Conservation (phyloP, 345 rosid genomes). For the Tarenaya hassleriana region DNA sequence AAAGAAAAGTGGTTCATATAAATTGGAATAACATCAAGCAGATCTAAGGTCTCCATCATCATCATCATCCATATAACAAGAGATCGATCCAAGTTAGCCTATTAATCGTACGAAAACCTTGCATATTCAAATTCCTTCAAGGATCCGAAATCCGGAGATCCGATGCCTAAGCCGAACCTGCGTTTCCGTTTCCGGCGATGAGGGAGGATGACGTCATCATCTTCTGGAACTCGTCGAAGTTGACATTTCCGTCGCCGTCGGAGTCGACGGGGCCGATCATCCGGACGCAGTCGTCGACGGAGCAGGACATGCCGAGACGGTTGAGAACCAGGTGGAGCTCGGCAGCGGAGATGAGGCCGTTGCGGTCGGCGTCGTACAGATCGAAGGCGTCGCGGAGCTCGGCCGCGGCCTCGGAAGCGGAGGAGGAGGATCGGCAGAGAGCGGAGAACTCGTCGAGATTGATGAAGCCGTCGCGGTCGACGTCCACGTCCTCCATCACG, state of each 20-base stretch:
- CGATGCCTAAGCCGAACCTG: slow-evolving; percentile 14
- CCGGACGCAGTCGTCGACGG: slow-evolving; percentile 51
- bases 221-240: slow-evolving; percentile 68
- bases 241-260: slow-evolving; percentile 83
- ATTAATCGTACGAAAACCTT: slow-evolving; percentile 8
- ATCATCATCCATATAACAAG: not conserved
- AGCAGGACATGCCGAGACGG: slow-evolving; percentile 58
- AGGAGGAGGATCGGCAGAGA: slow-evolving; percentile 46
- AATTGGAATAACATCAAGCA: not conserved
- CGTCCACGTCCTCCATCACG: slow-evolving; percentile 68
- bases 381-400: slow-evolving; percentile 91
- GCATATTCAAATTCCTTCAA: not conserved
- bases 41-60: slow-evolving; percentile 6
- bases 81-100: slow-evolving; percentile 15
- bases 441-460: slow-evolving; percentile 53
- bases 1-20: too few species aligned
- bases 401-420: slow-evolving; percentile 34
- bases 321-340: slow-evolving; percentile 69
- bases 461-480: slow-evolving; percentile 73
- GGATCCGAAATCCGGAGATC: not conserved
- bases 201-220: slow-evolving; percentile 54
- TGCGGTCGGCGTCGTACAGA: slow-evolving; percentile 67
- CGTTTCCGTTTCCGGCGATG: slow-evolving; percentile 8
- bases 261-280: slow-evolving; percentile 74
- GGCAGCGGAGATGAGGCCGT: slow-evolving; percentile 65